Conservation (phyloP, 2,329 filamentous ascomycete species). For the Colletotrichum sp. region DNA sequence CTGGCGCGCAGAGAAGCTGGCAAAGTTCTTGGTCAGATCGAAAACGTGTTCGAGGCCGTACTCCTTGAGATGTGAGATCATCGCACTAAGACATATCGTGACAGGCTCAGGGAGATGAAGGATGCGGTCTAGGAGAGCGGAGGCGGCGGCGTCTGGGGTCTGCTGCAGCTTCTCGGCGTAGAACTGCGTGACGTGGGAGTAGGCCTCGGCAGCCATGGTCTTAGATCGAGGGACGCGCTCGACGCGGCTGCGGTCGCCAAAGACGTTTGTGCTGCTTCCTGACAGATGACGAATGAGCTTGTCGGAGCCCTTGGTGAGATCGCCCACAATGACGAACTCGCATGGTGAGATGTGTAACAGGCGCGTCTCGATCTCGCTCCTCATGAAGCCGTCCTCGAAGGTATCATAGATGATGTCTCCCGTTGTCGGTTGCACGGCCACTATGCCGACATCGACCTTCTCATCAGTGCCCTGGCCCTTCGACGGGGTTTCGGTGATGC, state of each 20-base stretch:
- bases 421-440: constrained; percentile 94
- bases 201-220: constrained; percentile 82
- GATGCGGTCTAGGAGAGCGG: constrained; percentile 81
- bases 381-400: constrained; percentile 98
- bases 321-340: constrained; percentile 91
- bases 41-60: constrained; percentile 97
- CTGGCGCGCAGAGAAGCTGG: constrained; percentile 90
- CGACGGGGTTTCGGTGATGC: constrained; percentile 83
- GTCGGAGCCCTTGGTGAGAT: constrained; percentile 87
- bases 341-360: constrained; percentile 94
- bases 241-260: constrained; percentile 87
- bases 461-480: constrained; percentile 87
- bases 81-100: constrained; percentile 90
- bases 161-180: constrained; percentile 85
- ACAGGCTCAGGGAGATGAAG: constrained; percentile 84
- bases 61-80: constrained; percentile 92
- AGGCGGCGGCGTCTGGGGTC: constrained; percentile 40
- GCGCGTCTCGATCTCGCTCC: constrained; percentile 94
- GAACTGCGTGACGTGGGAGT: constrained; percentile 89
- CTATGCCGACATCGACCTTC: constrained; percentile 87
- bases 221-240: constrained; percentile 79
- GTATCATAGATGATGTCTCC: constrained; percentile 95
- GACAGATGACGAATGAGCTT: constrained; percentile 92
- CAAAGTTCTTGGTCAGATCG: constrained; percentile 94
- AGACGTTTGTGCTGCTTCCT: constrained; percentile 87